These are phyloP conservation scores for Hypoxylon sp. DNA, from an alignment of 2,329 filamentous ascomycete species.

Conservation along the genomic window DNA sequence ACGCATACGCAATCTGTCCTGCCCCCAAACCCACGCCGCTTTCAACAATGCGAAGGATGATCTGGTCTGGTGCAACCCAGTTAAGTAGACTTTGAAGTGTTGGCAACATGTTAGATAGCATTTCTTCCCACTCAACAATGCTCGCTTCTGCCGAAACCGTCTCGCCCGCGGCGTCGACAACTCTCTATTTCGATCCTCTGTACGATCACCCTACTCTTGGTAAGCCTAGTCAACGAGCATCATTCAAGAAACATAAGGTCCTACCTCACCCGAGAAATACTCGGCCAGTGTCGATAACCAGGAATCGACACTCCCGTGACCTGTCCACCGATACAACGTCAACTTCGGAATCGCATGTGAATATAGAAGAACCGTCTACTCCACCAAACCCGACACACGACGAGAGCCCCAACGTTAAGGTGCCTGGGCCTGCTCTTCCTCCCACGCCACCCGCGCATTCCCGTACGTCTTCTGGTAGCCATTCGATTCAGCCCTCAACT, in stretches of 20 bases:
- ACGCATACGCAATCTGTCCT: slow-evolving; percentile 27
- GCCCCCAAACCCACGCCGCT: slow-evolving; percentile 21
- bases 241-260: slow-evolving; percentile 59
- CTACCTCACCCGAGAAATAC: slow-evolving; percentile 58
- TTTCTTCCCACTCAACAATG: slow-evolving; percentile 49
- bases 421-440: slow-evolving; percentile 65
- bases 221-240: slow-evolving; percentile 51
- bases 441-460: slow-evolving; percentile 76
- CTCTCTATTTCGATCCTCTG: slow-evolving; percentile 53
- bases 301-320: slow-evolving; percentile 45
- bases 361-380: slow-evolving; percentile 53
- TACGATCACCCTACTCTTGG: slow-evolving; percentile 47
- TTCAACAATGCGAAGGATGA: slow-evolving; percentile 46
- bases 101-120: slow-evolving; percentile 30
- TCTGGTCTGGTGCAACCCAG: slow-evolving; percentile 45
- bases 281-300: slow-evolving; percentile 37
- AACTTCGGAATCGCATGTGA: slow-evolving; percentile 50
- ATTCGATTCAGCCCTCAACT: slow-evolving; percentile 62
- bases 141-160: slow-evolving; percentile 51
- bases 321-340: slow-evolving; percentile 52
- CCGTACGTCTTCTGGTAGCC: slow-evolving; percentile 68
- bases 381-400: slow-evolving; percentile 61
- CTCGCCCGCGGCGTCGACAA: slow-evolving; percentile 49
- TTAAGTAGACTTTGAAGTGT: slow-evolving; percentile 37
- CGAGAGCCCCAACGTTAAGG: slow-evolving; percentile 60